Percentiles rank a stretch among this genome's conserved stretches.
These are phyloP conservation scores for Kuraishia borneana DNA, from an alignment of 805 yeast genomes.

Conservation along the genomic window DNA sequence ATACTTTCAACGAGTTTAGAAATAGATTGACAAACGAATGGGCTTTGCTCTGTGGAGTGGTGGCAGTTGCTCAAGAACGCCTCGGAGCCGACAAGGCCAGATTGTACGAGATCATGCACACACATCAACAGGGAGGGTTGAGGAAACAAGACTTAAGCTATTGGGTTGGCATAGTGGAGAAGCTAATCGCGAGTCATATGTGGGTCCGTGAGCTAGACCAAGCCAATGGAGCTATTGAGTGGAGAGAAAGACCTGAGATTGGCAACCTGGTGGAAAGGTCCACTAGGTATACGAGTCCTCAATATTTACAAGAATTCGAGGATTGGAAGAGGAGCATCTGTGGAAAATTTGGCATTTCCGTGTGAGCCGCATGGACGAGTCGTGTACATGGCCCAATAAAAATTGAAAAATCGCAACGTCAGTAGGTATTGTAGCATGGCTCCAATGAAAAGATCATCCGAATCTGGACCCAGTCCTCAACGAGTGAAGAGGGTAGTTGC, in stretches of 20 bases:
- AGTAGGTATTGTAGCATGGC: too few species aligned
- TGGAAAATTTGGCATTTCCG: too few species aligned
- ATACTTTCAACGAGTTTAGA: constrained; percentile 37
- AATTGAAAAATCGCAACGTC: too few species aligned
- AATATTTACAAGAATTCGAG: background rate
- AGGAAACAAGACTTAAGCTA: constrained; percentile 35
- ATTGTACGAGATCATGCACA: constrained; percentile 38
- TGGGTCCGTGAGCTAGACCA: constrained; percentile 46
- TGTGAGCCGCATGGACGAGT: too few species aligned
- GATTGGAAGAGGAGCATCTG: background rate
- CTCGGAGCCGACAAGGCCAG: constrained; percentile 37
- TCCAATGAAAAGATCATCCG: too few species aligned
- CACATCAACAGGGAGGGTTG: constrained; percentile 41
- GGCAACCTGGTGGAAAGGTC: background rate
- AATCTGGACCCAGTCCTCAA: too few species aligned
- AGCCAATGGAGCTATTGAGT: background rate
- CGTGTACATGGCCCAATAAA: too few species aligned
- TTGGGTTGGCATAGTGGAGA: constrained; percentile 43
- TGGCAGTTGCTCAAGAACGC: constrained; percentile 45
- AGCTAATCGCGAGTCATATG: constrained; percentile 40
- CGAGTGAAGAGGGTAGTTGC: too few species aligned
- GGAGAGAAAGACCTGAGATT: background rate
- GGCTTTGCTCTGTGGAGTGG: constrained; percentile 59
- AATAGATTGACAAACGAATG: constrained; percentile 51
- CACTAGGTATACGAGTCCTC: background rate